Percentiles rank a stretch among this genome's conserved stretches.
phyloP scores from a whole-genome alignment of 768 basidiomycete species.

The Leucogyrophana mollusca region DNA sequence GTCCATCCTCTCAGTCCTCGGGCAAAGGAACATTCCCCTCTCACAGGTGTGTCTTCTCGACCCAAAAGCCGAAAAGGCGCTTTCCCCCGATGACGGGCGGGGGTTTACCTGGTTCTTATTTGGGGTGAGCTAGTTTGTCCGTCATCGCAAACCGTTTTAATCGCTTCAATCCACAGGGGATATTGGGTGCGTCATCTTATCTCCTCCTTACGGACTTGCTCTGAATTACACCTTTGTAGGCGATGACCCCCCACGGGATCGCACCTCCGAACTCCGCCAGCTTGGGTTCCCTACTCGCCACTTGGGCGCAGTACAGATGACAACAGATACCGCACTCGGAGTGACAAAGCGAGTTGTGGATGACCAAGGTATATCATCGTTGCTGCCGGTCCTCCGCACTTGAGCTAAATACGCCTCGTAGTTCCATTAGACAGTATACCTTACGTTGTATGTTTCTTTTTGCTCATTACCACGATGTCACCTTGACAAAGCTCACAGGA shows the following conservation, averaged over 20 bases:
- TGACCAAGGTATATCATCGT: constrained; percentile 52
- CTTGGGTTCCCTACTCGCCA: constrained; percentile 87
- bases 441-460: constrained; percentile 53
- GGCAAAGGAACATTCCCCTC: constrained; percentile 31
- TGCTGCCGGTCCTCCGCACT: no score
- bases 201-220: not conserved
- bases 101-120: constrained; percentile 91
- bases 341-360: constrained; percentile 84
- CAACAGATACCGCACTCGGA: constrained; percentile 94
- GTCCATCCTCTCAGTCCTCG: constrained; percentile 14
- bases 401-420: constrained; percentile 13
- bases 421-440: constrained; percentile 71
- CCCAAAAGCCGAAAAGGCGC: constrained; percentile 70
- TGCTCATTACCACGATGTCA: not conserved
- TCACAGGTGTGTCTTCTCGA: constrained; percentile 89
- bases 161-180: constrained; percentile 45
- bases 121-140: constrained; percentile 51
- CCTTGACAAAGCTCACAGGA: constrained; percentile 47
- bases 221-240: constrained; percentile 42
- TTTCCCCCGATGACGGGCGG: constrained; percentile 77
- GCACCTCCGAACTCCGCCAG: constrained; percentile 83
- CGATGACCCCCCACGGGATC: constrained; percentile 93
- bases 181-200: constrained; percentile 43
- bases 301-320: constrained; percentile 92
- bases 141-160: not conserved